Evolutionary conservation across 306 rosid genomes (phyloP), one percentile per base, ranked within the genome.

Genomic region (Vigna hirtella): DNA sequence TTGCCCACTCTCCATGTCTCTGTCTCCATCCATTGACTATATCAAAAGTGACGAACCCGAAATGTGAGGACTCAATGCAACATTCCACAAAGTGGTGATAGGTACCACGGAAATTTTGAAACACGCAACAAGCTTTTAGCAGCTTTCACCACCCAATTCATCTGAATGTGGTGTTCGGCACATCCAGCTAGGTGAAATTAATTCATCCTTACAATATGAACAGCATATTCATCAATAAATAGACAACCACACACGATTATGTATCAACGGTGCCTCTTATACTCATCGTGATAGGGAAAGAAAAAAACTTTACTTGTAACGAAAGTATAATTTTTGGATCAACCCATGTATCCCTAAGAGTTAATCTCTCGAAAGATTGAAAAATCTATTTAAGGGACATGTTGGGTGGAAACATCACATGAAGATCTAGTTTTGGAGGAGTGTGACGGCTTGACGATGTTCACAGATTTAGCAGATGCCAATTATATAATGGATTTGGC

Each of bases 31-130:
- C 80, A 85, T 87, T 87, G 97, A 87, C 93, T 77, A 79, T 61
- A 79, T 65, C 16, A 45, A 83, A 82, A 75, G 89, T 77, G 88
- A 87, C 65, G 80, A 84, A 84, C 86, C 87, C 80, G 42, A 81
- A 81, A 88, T 51, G 68, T 73, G 87, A 85, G 90, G 87, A 85
- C 73, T 79, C 53, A 85, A 82, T 83, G 81, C 85, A 79, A 70
- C 73, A 68, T 52, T 74, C 38, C 68, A 57, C 64, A 26, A 73
- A 85, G 86, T 84, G 87, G 82, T 45, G 75, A 79, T 66, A 79
- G 85, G 96, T 92, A 89, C 90, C 90, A 89, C 88, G 89, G 93
- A 86, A 91, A 79, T 63, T 18, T 74, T 66, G 57, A 81, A 74
- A 53, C 77, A 77, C 72, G 9, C 40, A 18, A 79, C 73, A 66